Evolutionary conservation across 768 basidiomycete genomes (phyloP).

Genomic region (Phaeotremella skinneri): DNA sequence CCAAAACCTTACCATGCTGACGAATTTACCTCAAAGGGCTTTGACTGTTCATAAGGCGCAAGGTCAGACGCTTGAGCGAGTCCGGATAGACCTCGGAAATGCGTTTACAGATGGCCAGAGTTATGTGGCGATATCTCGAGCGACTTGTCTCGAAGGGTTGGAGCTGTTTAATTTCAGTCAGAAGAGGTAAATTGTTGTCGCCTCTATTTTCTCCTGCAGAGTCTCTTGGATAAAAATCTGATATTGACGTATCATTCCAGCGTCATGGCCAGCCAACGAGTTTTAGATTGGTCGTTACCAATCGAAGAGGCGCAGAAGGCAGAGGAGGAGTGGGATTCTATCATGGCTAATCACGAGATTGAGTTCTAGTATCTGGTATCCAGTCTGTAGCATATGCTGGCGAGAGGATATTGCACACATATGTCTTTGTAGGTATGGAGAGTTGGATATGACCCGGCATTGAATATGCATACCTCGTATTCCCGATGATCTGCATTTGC

Average conservation of each 20-base stretch:
- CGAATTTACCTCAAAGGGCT: too few relatives aligned
- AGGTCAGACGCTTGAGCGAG: conserved; percentile 67
- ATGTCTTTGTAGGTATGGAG: too few relatives aligned
- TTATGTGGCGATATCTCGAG: conserved; percentile 50
- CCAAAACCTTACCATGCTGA: too few relatives aligned
- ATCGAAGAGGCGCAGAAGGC: conserved; percentile 30
- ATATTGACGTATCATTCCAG: conserved; percentile 8
- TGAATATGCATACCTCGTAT: not conserved
- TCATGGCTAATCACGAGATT: conserved; percentile 21
- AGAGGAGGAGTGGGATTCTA: conserved; percentile 33
- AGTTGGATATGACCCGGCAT: too few relatives aligned
- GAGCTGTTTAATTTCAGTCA: conserved; percentile 33
- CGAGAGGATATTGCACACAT: not conserved
- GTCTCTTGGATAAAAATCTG: not conserved
- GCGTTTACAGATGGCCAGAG: conserved; percentile 64
- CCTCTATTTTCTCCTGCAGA: too few relatives aligned
- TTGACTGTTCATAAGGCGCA: conserved; percentile 15
- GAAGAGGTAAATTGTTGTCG: conserved; percentile 19
- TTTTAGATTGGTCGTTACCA: conserved; percentile 35
- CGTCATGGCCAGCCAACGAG: conserved; percentile 36
- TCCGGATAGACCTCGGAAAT: conserved; percentile 82
- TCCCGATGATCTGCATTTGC: not conserved
- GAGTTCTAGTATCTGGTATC: conserved; percentile 10
- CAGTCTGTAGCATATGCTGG: too few relatives aligned
- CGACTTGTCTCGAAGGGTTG: conserved; percentile 44